Evolutionary conservation across 2,329 filamentous ascomycete species (phyloP).

Genomic region (Scedosporium aurantiacum): DNA sequence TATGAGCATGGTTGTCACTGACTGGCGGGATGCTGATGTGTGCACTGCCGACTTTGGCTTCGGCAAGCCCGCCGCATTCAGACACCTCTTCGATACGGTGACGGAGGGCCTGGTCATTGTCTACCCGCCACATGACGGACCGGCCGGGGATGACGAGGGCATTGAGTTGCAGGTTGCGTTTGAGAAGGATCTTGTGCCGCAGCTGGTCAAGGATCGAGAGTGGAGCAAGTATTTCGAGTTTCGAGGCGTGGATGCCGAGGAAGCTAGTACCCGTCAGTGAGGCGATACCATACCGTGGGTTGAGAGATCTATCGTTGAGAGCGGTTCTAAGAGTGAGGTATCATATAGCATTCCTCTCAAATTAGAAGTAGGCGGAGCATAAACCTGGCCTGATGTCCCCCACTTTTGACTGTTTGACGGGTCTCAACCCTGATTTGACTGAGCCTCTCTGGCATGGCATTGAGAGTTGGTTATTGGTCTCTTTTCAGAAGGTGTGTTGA

Average conservation of each 20-base stretch:
- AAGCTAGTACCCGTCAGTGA: background rate
- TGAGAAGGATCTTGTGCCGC: conserved; percentile 21
- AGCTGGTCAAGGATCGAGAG: conserved; percentile 22
- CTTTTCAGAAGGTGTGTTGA: no score
- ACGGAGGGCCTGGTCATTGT: conserved; percentile 17
- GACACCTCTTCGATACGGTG: conserved; percentile 21
- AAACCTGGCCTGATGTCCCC: no score
- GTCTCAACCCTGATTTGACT: no score
- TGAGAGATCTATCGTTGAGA: no score
- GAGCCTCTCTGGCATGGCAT: no score
- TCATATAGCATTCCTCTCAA: no score
- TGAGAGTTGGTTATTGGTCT: no score
- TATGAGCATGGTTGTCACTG: conserved; percentile 22
- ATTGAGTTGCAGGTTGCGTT: conserved; percentile 22
- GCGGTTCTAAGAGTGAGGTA: no score
- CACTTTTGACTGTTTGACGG: no score
- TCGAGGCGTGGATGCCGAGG: conserved; percentile 19
- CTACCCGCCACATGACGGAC: conserved; percentile 20
- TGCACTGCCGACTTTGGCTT: conserved; percentile 24
- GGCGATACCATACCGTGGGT: no score
- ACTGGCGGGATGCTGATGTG: conserved; percentile 22
- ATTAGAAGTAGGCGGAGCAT: no score
- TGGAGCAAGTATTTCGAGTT: conserved; percentile 27
- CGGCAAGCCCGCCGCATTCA: conserved; percentile 19
- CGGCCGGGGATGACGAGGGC: conserved; percentile 21